A percentile compares a stretch with the other conserved stretches of the same genome.
These are phyloP conservation scores for Penicillium vulpinum DNA, from an alignment of 2,329 filamentous ascomycete species.

Conservation along the genomic window DNA sequence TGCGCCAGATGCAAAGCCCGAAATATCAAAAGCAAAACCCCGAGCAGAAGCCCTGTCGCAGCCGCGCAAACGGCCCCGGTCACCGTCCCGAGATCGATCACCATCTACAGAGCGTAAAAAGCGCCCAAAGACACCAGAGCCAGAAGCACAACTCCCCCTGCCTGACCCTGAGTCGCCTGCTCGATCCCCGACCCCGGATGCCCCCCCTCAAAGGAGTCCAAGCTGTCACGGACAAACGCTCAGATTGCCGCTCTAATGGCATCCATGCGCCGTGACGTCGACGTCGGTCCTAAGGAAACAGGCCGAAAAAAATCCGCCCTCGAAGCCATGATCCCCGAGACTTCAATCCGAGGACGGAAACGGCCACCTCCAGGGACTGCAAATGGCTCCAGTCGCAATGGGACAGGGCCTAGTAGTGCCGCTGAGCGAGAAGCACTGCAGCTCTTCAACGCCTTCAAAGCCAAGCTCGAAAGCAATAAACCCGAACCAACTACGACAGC, in stretches of 20 bases:
- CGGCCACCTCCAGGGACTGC: constrained; percentile 41
- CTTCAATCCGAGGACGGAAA: constrained; percentile 48
- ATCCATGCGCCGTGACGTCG: constrained; percentile 49
- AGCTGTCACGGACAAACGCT: constrained; percentile 45
- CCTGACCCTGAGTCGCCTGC: constrained; percentile 46
- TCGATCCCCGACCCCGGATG: constrained; percentile 33
- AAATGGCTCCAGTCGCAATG: constrained; percentile 31
- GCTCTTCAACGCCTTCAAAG: constrained; percentile 75
- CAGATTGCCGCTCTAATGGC: constrained; percentile 49
- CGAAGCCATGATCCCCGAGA: constrained; percentile 51
- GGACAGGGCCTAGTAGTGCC: constrained; percentile 55
- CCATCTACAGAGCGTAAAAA: constrained; percentile 32
- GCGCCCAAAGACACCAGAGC: constrained; percentile 42
- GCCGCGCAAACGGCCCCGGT: constrained; percentile 34
- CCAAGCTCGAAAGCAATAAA: constrained; percentile 62
- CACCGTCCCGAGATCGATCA: constrained; percentile 32
- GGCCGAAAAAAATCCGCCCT: constrained; percentile 48
- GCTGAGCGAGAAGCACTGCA: constrained; percentile 66
- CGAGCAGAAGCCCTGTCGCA: constrained; percentile 15
- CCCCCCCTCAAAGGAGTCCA: constrained; percentile 37
- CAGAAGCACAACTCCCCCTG: constrained; percentile 47
- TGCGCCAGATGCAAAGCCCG: constrained; percentile 21
- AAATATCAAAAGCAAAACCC: constrained; percentile 14
- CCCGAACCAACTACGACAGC: constrained; percentile 33
- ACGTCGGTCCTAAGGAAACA: constrained; percentile 33